A percentile compares a stretch with the other conserved stretches of the same genome.
phyloP scores from a whole-genome alignment of 257 asterid genomes.

The Solanum neorickii region DNA sequence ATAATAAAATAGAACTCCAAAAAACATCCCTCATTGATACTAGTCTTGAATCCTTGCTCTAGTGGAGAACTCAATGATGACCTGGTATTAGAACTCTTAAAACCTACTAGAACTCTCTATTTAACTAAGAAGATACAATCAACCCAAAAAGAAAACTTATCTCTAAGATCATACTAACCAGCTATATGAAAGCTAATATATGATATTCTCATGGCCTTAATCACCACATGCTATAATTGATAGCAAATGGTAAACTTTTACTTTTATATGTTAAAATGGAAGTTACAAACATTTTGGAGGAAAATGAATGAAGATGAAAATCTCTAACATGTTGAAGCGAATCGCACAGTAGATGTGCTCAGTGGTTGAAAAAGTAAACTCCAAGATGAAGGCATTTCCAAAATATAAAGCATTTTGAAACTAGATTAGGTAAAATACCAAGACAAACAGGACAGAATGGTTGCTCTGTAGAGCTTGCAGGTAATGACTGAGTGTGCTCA shows the following conservation, averaged over 20 bases:
- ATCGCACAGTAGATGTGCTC: not conserved
- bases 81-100: not conserved
- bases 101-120: not conserved
- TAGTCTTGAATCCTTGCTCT: not conserved
- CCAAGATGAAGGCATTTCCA: not conserved
- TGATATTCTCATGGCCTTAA: not conserved
- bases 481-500: conserved; percentile 63
- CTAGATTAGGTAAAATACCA: conserved; percentile 33
- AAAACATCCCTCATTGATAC: not conserved
- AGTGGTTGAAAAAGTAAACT: not conserved
- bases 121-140: not conserved
- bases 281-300: not conserved
- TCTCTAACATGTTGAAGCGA: not conserved
- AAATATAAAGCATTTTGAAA: not conserved
- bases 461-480: conserved; percentile 66
- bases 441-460: conserved; percentile 95
- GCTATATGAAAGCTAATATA: not conserved
- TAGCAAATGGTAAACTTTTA: not conserved
- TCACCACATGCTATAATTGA: not conserved
- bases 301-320: not conserved
- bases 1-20: not conserved
- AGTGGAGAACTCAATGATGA: not conserved
- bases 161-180: not conserved
- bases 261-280: not conserved
- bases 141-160: not conserved